Base-by-base conservation (phyloP, 2,329 filamentous ascomycete genomes). In the Cladophialophora yegresii region DNA sequence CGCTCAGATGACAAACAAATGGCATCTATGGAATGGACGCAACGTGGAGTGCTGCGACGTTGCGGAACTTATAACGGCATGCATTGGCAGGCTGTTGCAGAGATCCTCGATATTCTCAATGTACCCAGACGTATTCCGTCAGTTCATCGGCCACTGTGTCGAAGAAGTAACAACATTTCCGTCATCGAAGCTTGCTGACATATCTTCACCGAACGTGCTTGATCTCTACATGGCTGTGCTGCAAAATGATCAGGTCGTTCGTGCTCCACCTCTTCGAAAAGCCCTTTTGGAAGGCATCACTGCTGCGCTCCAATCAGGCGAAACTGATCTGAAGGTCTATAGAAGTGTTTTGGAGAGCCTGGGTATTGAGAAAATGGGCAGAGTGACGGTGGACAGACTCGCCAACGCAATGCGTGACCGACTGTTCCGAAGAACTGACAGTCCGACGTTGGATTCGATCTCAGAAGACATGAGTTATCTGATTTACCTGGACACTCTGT, bases 71-170 rank as follows among this genome's bases (percentile, higher is more conserved):
- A 8, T 65, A 13, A 54, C 40, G 28, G 66, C 62, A 7, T 70
- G 66, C 26, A 49, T 67, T 32, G 66, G 66, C 23, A 58, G 43
- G 47, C 28, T 70, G 36, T 43, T 68, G 45, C 55, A 64, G 30
- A 54, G 50, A 16, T 43, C 62, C 2, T 22, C 43, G 10, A 54
- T 58, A n/a, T 56, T 69, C 26, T 63, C 43, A 20, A 58, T 40
- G 10, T 62, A 59, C 28, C 51, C 62, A 2, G 53, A 57, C n/a
- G 30, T 49, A 5, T 65, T 54, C 43, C 23, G 32, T 40, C 30
- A 26, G 13, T 50, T 50, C 22, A 28, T 50, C 47, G 13, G 47
- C 9, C 8, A 23, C 9, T 50, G 47, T 28, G 23, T 43, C 13
- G n/a, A 43, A 16, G 36, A 43, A 43, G 16, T 43, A 2, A 43